Percentiles rank a stretch among this genome's conserved stretches.
Evolutionary conservation across 495 filamentous ascomycete species (phyloP).

Genomic region (Aspergillus indologenus): DNA sequence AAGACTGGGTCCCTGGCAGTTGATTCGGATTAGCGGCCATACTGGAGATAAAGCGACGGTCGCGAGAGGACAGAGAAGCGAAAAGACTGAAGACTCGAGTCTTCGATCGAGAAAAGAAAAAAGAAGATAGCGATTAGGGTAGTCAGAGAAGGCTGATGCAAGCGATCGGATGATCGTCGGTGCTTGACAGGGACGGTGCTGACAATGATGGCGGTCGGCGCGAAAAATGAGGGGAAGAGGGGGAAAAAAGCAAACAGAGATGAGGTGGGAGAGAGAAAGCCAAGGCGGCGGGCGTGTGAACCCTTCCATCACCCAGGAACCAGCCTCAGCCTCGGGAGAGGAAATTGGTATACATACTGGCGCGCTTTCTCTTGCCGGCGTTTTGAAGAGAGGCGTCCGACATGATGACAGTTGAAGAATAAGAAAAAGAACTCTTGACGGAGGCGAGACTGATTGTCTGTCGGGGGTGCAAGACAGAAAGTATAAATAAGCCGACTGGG

Average conservation of each 20-base stretch:
- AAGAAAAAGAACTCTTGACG: neutral
- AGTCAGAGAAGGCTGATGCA: neutral
- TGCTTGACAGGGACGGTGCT: neutral
- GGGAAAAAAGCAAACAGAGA: conserved; percentile 6
- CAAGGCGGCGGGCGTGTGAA: conserved; percentile 3
- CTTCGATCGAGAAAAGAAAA: neutral
- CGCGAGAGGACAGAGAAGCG: neutral
- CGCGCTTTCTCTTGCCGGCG: conserved; percentile 51
- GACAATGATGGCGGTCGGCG: neutral
- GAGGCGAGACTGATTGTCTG: neutral
- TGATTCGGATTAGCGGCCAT: conserved; percentile 26
- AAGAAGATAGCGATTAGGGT: neutral
- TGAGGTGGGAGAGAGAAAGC: conserved; percentile 1
- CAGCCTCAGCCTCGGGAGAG: neutral
- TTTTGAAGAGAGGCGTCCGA: conserved; percentile 35
- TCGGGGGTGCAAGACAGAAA: neutral
- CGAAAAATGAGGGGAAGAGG: conserved; percentile 1
- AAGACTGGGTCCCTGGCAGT: conserved; percentile 76
- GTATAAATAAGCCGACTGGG: conserved; percentile 17
- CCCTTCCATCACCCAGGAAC: neutral
- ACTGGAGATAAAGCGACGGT: neutral
- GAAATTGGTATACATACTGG: conserved; percentile 26
- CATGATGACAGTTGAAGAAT: conserved; percentile 22
- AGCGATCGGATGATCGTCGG: neutral
- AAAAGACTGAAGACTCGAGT: neutral